phyloP scores from a whole-genome alignment of 2,329 filamentous ascomycete species.

The Phoma sp. region DNA sequence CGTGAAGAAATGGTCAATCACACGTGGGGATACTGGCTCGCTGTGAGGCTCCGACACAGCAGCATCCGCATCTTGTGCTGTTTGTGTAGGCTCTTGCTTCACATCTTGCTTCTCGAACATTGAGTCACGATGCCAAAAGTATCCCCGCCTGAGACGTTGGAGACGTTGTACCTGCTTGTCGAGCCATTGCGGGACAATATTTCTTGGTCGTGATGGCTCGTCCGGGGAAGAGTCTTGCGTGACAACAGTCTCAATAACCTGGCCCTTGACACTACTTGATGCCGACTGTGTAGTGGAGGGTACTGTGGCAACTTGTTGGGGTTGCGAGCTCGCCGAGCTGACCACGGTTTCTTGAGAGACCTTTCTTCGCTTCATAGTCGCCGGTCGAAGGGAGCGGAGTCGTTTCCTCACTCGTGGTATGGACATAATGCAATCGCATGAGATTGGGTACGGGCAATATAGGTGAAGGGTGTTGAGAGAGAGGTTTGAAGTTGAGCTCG shows the following conservation, averaged over 20 bases:
- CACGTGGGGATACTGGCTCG: neutral
- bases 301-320: neutral
- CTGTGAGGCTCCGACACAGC: neutral
- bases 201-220: neutral
- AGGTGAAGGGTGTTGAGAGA: neutral
- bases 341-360: neutral
- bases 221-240: neutral
- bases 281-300: neutral
- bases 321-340: too few species aligned
- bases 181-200: neutral
- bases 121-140: neutral
- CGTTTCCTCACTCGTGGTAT: neutral
- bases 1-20: constrained; percentile 7
- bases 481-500: neutral
- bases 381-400: neutral
- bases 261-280: neutral
- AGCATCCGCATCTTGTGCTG: neutral
- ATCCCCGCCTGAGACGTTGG: neutral
- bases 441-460: neutral
- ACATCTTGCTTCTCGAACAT: neutral
- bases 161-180: constrained; percentile 1
- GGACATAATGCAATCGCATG: neutral
- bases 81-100: neutral
- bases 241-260: neutral
- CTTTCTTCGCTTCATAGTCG: neutral